These are phyloP conservation scores for Pythium vanterpoolii DNA, from an alignment of 352 stramenopile genomes.

Conservation along the genomic window DNA sequence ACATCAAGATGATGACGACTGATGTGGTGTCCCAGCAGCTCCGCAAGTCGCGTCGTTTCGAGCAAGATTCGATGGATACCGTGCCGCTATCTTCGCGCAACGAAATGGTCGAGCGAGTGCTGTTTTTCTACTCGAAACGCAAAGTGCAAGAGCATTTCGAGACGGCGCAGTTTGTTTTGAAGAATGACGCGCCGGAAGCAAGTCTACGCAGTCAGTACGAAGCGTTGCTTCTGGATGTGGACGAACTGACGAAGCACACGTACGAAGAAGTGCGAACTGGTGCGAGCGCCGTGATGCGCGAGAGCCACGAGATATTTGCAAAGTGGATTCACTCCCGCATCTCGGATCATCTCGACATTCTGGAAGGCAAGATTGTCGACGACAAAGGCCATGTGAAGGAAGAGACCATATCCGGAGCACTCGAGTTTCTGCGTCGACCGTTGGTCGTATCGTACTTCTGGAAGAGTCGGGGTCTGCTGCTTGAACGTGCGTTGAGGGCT, in stretches of 20 bases:
- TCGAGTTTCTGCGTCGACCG: slow-evolving; percentile 40
- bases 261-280: slow-evolving; percentile 50
- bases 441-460: slow-evolving; percentile 43
- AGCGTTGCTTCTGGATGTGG: slow-evolving; percentile 40
- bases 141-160: slow-evolving; percentile 67
- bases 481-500: slow-evolving; percentile 39
- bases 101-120: slow-evolving; percentile 59
- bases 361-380: slow-evolving; percentile 36
- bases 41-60: slow-evolving; percentile 26
- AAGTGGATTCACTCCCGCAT: slow-evolving; percentile 54
- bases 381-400: slow-evolving; percentile 32
- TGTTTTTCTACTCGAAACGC: slow-evolving; percentile 57
- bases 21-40: slow-evolving; percentile 53
- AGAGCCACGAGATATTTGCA: slow-evolving; percentile 45
- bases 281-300: slow-evolving; percentile 44
- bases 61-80: slow-evolving; percentile 19
- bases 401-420: slow-evolving; percentile 32
- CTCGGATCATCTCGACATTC: slow-evolving; percentile 34
- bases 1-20: slow-evolving; percentile 43
- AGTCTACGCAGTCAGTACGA: slow-evolving; percentile 34
- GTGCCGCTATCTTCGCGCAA: slow-evolving; percentile 52
- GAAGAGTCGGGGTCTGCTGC: slow-evolving; percentile 35
- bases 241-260: slow-evolving; percentile 46
- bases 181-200: background rate
- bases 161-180: slow-evolving; percentile 41